phyloP scores from a whole-genome alignment of 2,329 filamentous ascomycete genomes.

The Alternaria gansuensis region DNA sequence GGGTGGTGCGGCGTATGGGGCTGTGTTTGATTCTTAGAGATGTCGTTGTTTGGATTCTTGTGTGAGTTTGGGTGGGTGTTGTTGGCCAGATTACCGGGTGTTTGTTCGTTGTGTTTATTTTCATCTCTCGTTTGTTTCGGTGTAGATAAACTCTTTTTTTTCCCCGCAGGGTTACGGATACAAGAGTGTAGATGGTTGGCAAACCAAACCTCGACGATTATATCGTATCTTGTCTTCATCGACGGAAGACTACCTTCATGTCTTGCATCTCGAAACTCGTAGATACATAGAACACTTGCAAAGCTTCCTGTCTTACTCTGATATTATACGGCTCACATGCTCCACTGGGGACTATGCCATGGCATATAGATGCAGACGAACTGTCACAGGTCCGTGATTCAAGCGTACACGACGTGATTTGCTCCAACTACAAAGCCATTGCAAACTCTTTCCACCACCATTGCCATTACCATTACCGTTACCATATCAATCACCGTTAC shows the following conservation, averaged over 20 bases:
- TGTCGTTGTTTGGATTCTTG: background rate
- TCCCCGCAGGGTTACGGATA: too few species aligned
- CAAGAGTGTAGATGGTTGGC: background rate
- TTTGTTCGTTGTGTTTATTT: background rate
- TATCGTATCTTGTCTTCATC: background rate
- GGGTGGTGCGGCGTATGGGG: constrained; percentile 32
- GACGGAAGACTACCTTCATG: background rate
- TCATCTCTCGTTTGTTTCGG: background rate
- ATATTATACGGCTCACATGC: background rate
- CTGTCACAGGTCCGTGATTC: background rate
- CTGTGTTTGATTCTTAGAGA: constrained; percentile 35
- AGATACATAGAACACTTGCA: background rate
- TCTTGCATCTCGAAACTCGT: background rate
- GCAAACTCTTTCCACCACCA: background rate
- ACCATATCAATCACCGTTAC: background rate
- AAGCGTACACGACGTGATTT: background rate
- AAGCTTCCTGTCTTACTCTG: background rate
- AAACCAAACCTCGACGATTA: background rate
- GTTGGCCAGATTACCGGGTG: too few species aligned
- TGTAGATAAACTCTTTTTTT: background rate
- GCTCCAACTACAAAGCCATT: background rate
- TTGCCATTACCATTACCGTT: constrained; percentile 7
- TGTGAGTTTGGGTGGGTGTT: background rate
- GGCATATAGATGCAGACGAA: background rate
- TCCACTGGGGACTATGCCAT: rapidly evolving